Evolutionary conservation across 2,329 filamentous ascomycete species (phyloP), one percentile per base, ranked within the genome.

Genomic region (Colletotrichum ledebouriae): DNA sequence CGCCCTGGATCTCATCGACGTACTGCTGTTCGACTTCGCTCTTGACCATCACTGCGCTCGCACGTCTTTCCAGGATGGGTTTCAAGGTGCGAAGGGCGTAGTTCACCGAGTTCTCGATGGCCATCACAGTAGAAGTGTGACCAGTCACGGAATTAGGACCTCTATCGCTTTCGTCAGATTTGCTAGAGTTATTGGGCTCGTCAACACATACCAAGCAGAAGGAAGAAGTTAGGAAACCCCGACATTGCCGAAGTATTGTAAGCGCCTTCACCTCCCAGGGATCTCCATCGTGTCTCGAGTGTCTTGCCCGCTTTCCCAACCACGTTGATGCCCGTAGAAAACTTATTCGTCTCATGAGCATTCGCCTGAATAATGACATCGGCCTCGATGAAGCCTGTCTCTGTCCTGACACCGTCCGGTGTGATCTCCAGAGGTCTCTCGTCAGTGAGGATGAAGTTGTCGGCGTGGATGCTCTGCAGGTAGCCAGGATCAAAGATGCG

Each of bases 171-270:
- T 41, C 6, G 11, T 41, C 12, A 53, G 49, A 39, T 37, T 11
- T 37, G 29, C 12, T 6, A 17, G 22, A 6, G n/a, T 13, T 20
- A 20, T 7, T 44, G 20, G 37, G 33, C 13, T 42, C 47, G 33
- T 29, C 29, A 13, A 11, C 10, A 59, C 62, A 34, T 41, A 64
- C 62, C 89, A 47, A 89, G 84, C 0, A 90, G 76, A 69, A 90
- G 80, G 77, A 91, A 90, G 73, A 90, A 88, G 73, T 91, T 91
- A 3, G 89, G 89, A 73, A 90, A 90, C 0, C 85, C 85, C 70
- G 85, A 85, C 77, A 91, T 78, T 2, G 83, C 83, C 1, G 84
- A 84, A n/a, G 84, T 85, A 58, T 87, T 84, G 74, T 92, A 92
- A 0, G 88, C 89, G 69, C 85, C 86, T 0, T 86, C 79, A 0